Base-by-base conservation (phyloP, 441 rosid genomes). In the Eutrema salsugineum region DNA sequence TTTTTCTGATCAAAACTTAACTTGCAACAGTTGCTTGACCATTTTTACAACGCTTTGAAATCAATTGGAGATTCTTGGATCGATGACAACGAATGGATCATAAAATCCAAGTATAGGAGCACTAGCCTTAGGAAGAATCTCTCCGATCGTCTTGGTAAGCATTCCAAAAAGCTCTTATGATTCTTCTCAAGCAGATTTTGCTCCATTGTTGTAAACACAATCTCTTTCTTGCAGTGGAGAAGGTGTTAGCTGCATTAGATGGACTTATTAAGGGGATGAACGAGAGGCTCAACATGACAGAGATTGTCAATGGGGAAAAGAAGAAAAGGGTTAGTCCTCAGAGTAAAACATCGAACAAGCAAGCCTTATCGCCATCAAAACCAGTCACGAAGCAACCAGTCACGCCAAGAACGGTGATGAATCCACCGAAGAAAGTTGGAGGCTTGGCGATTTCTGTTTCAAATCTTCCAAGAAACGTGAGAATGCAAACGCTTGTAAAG, bases 21-120 rank as follows among this genome's bases (percentile, higher is more conserved):
- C 6, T 47, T 63, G 35, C 14, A 77, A 67, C 87, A 91, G 94
- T 81, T 86, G 51, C 78, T 92, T 58, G 54, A 80, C 0, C 70
- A 73, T 58, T 92, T 87, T 15, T 87, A 81, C 72, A 80, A 71
- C 62, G 78, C 84, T 40, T 67, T 94, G 81, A 88, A 77, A 81
- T 79, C 80, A 16, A 81, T 86, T 60, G 98, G 95, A 79, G 91
- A 90, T 79, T 72, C 88, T 16, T 92, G 91, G 87, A 85, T 78
- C 51, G 72, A 60, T 65, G 74, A 81, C 61, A 77, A 78, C 4
- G 88, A 82, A 2, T 85, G 88, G 88, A 78, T 79, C 63, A 86
- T 83, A 54, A 83, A 78, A 70, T 75, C 71, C 43, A 84, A 82
- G 43, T 53, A 46, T 42, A 72, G 62, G 28, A 71, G 66, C 65